Base-by-base conservation (phyloP, 2,329 filamentous ascomycete species). In the Fusarium sacchari region DNA sequence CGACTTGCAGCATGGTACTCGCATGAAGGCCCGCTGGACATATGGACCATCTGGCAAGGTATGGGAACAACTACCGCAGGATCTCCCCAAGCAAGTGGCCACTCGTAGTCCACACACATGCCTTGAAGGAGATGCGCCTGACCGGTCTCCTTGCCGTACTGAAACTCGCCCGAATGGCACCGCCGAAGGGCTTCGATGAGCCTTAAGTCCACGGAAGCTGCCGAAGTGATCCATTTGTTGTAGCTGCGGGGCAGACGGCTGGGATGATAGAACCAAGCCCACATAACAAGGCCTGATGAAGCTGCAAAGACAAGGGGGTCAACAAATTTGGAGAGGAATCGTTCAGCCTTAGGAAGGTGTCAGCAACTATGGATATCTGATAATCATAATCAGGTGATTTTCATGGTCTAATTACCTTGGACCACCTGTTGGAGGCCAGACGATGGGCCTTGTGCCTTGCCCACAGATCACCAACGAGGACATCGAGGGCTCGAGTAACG, bases 21-120 rank as follows among this genome's bases (percentile, higher is more conserved):
- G 81, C 94, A 95, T 63, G 86, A 94, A 4, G 89, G 86, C 6
- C 93, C 92, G 70, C 86, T 87, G 61, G 92, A 92, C 90, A 94
- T 94, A 82, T 97, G 94, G 7, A 96, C 93, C 72, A 97, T 86
- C 80, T 94, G 91, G 82, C 94, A 97, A 3, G 94, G 94, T 66
- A 96, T 92, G 0, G 94, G 94, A 15, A 92, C 82, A 2, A 91
- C 88, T 63, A 86, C 85, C 24, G 87, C 86, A 2, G 94, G 94
- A 80, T 97, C 91, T 26, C 93, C 94, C 88, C 91, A 95, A 64
- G 84, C 83, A n/a, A 85, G 78, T 1, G 94, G 94, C 84, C 90
- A 89, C 36, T 84, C 83, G 81, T 92, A 92, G 74, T 96, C 92
- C 70, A 82, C 84, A 79, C 92, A 95, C 91, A 97, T 93, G 69